A percentile compares a stretch with the other conserved stretches of the same genome.
Evolutionary conservation across 2,329 filamentous ascomycete species (phyloP).

Genomic region (Tricladium varicosporioides): DNA sequence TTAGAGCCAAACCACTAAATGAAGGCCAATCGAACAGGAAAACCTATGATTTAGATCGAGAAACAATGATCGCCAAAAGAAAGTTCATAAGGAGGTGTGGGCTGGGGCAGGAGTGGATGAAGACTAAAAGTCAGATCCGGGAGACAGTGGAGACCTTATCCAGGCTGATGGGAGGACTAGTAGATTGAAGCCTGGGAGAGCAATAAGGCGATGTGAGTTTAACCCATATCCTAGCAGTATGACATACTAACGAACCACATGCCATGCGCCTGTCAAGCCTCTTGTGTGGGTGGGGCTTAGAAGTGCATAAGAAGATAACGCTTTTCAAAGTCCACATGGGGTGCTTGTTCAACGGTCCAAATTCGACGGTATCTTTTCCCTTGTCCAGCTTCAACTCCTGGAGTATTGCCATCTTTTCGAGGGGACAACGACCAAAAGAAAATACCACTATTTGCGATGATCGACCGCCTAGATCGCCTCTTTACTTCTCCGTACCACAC

Average conservation of each 20-base stretch:
- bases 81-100: background rate
- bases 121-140: constrained; percentile 9
- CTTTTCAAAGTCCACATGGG: too few relatives aligned
- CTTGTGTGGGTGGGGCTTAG: constrained; percentile 4
- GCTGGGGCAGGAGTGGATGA: constrained; percentile 1
- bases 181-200: background rate
- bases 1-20: too few relatives aligned
- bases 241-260: constrained; percentile 16
- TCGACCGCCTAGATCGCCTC: too few relatives aligned
- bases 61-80: background rate
- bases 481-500: too few relatives aligned
- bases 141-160: constrained; percentile 2
- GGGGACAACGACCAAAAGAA: too few relatives aligned
- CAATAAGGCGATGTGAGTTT: constrained; percentile 11
- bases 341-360: too few relatives aligned
- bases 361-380: too few relatives aligned
- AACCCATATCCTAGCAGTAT: constrained; percentile 8
- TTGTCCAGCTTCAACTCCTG: too few relatives aligned
- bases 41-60: background rate
- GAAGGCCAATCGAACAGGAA: too few relatives aligned
- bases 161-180: constrained; percentile 8
- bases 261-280: constrained; percentile 26
- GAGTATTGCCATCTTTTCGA: too few relatives aligned
- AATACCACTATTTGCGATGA: too few relatives aligned
- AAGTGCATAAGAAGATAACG: background rate